Evolutionary conservation across 805 yeast genomes (phyloP).

Genomic region (Lachancea sp.): DNA sequence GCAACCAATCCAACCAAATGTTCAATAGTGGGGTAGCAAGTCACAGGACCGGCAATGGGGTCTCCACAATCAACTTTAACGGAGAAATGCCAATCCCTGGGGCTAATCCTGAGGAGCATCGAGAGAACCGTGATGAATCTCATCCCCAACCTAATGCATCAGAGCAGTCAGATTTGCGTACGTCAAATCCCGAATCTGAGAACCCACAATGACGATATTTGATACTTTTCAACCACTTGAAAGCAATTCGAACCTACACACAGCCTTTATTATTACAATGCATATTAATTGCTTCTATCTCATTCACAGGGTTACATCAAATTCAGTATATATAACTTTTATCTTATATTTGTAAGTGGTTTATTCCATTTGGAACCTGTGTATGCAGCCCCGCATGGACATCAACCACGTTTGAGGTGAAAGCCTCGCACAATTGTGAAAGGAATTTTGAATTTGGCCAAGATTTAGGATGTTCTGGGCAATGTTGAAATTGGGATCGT

Average conservation of each 20-base stretch:
- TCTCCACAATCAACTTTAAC: conserved; percentile 16
- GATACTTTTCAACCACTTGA: background rate
- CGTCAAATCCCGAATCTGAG: background rate
- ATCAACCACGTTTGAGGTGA: no score
- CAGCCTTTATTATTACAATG: background rate
- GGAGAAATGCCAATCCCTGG: conserved; percentile 12
- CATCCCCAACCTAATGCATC: background rate
- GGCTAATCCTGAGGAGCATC: background rate
- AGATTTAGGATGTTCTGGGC: no score
- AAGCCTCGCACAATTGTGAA: no score
- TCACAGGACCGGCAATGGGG: conserved; percentile 28
- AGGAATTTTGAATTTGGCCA: no score
- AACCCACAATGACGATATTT: background rate
- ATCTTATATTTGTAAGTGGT: no score
- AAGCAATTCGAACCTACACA: background rate
- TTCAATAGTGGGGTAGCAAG: conserved; percentile 33
- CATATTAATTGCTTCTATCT: conserved; percentile 2
- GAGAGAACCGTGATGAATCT: background rate
- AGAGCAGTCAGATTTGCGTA: background rate
- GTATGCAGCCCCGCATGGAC: no score
- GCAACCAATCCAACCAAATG: conserved; percentile 6
- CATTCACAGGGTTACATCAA: background rate
- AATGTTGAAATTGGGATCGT: no score
- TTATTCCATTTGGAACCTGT: no score
- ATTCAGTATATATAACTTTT: no score